Base-by-base conservation (phyloP, 208 protist genomes). In the Leptomonas seymouri region DNA sequence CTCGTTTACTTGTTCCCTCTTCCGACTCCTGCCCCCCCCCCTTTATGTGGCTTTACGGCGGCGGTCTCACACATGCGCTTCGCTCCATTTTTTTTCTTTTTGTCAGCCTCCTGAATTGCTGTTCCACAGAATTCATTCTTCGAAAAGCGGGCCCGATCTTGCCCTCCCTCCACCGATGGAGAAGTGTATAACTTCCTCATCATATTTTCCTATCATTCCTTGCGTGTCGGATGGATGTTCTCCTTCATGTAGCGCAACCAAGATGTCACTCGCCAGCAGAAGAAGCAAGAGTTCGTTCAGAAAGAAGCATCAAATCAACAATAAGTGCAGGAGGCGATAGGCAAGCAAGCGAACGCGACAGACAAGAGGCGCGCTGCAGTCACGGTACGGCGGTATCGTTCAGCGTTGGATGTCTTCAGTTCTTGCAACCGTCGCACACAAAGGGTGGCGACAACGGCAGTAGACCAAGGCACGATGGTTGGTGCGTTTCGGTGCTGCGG, bases 221-320 rank as follows among this genome's bases (percentile, higher is more conserved):
- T 18, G 5, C 3, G 55, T 21, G 34, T 36, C 16, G 7, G 8
- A 70, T 70, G 65, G 54, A 70, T 54, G 65, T 70, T 18, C 54
- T 62, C n/a, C 54, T 70, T 14, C 53, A 70, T 23, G 44, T 60
- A 46, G 54, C 62, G 18, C 50, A 60, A 28, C 42, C 54, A 46
- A 23, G 34, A 27, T 8, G 42, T 15, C 27, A 39, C 27, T 31
- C 42, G 20, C n/a, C 65, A 30, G 14, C 23, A 3, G 5, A 30
- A 27, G 18, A 1, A 5, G 49, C 30, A 54, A 11, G 49, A 8
- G 23, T 4, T 28, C 5, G 20, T 28, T 23, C 49, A 3, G 34
- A 39, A 3, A 9, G 34, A 39, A 39, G 3, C 9, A 3, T 3
- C 3, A 39, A 9, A 3, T 39, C 9, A 3, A 39, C 34, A 9